These are phyloP conservation scores for Ophiocordyceps australis DNA, from an alignment of 2,329 filamentous ascomycete genomes.

Conservation along the genomic window DNA sequence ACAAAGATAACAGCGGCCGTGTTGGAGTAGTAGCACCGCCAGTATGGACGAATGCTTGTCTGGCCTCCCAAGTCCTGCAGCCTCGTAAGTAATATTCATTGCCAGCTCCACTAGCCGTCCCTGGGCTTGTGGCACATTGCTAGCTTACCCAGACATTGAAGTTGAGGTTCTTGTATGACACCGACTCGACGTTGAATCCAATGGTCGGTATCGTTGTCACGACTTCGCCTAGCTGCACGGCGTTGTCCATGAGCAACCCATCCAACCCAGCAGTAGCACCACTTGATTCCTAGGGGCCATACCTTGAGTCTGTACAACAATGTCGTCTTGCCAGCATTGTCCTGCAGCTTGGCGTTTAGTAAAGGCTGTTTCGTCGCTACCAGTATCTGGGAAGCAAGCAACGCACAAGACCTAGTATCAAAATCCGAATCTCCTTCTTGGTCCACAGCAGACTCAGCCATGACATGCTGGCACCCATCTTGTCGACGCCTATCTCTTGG, in stretches of 20 bases:
- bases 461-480: slow-evolving; percentile 47
- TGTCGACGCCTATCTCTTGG: slow-evolving; percentile 10
- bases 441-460: slow-evolving; percentile 62
- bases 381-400: background rate
- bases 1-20: slow-evolving; percentile 98
- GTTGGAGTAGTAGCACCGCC: slow-evolving; percentile 98
- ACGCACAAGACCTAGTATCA: slow-evolving; percentile 81
- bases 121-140: no score
- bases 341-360: no score
- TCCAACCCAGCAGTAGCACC: background rate
- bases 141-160: slow-evolving; percentile 95
- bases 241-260: background rate
- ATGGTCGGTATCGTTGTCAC: slow-evolving; percentile 98
- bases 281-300: slow-evolving; percentile 4
- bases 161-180: slow-evolving; percentile 95
- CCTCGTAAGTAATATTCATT: no score
- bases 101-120: no score
- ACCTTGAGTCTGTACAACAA: slow-evolving; percentile 93
- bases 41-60: slow-evolving; percentile 97
- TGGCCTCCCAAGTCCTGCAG: slow-evolving; percentile 81
- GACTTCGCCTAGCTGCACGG: slow-evolving; percentile 74
- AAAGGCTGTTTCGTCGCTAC: slow-evolving; percentile 1
- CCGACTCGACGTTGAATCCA: slow-evolving; percentile 97
- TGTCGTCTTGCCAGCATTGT: slow-evolving; percentile 97
- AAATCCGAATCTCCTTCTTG: slow-evolving; percentile 95